Evolutionary conservation across 176 grass and related monocot species (phyloP), one percentile per base, ranked within the genome.

Genomic region (Eragrostis curvula): DNA sequence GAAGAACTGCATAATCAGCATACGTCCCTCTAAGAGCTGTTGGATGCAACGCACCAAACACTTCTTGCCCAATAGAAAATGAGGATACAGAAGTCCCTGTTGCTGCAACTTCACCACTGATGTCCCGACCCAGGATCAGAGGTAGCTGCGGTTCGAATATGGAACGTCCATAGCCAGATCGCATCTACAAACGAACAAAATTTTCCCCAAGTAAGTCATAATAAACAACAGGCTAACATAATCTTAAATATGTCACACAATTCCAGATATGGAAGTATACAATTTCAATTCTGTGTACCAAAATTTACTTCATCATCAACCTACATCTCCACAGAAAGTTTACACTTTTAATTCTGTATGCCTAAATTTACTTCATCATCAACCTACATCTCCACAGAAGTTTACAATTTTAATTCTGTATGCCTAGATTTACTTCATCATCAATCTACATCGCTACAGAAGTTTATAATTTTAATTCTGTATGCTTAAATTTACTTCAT

Each of bases 11-110:
- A 85, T 95, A 93, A 86, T 98, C 92, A 68, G 90, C 82, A 62
- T 93, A 98, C 70, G 96, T 98, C 75, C 96, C 96, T 86, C 96
- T 91, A 14, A 93, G 69, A 21, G 96, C 96, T 76, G 96, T 98
- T 57, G 96, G 92, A 75, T 95, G 92, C 84, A 98, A 80, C 27
- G 92, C 88, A 52, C 96, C 96, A 65, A 93, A 98, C 70, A 93
- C 96, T 85, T 95, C 90, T 77, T 95, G 90, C 25, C 92, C 92
- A 40, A 93, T 52, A 65, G 78, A 88, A 66, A 95, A 71, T 39
- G 88, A 91, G 11, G 90, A 91, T 16, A 69, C 85, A 0, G 87
- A 95, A 78, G 92, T 80, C 74, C 96, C 96, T n/a, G 90, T 79
- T 44, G 96, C 92, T 55, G 85, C 88, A 66, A 98, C 92, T 95